A percentile compares a stretch with the other conserved stretches of the same genome.
Conservation (phyloP, 441 rosid species). For the Melastoma candidum region DNA sequence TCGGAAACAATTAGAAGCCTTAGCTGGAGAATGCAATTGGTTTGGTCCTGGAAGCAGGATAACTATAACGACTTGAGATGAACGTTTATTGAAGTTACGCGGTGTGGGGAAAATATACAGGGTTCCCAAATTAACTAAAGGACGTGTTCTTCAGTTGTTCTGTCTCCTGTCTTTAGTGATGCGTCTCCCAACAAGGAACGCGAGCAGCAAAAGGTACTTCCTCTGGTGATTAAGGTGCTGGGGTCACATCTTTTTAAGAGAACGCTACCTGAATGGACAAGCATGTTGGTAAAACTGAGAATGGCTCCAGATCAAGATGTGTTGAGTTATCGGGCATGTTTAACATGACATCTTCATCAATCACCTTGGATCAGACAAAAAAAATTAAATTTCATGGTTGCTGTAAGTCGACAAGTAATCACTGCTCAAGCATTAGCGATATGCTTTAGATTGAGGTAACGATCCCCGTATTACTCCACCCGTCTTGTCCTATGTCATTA, state of each 20-base stretch:
- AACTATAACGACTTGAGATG: slow-evolving; percentile 5
- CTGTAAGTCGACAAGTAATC: too few relatives aligned
- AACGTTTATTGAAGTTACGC: neutral
- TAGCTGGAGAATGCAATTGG: slow-evolving; percentile 5
- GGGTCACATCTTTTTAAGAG: neutral
- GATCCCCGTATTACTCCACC: too few relatives aligned
- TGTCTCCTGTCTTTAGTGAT: neutral
- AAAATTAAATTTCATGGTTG: neutral
- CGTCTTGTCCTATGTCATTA: too few relatives aligned
- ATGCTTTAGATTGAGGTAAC: too few relatives aligned
- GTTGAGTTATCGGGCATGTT: neutral
- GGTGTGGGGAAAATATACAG: neutral
- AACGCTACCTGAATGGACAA: neutral
- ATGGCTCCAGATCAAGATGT: neutral
- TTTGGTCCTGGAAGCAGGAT: slow-evolving; percentile 11
- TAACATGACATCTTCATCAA: neutral
- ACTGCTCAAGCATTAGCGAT: too few relatives aligned
- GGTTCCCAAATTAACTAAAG: rapidly evolving
- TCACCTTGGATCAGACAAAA: neutral
- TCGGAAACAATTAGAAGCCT: slow-evolving; percentile 1
- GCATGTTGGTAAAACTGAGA: neutral
- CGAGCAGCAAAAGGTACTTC: neutral
- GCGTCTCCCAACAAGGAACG: neutral
- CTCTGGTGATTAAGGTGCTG: neutral
- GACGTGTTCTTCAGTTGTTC: neutral